Evolutionary conservation across 768 basidiomycete species (phyloP).

Genomic region (Lactarius trivialis): DNA sequence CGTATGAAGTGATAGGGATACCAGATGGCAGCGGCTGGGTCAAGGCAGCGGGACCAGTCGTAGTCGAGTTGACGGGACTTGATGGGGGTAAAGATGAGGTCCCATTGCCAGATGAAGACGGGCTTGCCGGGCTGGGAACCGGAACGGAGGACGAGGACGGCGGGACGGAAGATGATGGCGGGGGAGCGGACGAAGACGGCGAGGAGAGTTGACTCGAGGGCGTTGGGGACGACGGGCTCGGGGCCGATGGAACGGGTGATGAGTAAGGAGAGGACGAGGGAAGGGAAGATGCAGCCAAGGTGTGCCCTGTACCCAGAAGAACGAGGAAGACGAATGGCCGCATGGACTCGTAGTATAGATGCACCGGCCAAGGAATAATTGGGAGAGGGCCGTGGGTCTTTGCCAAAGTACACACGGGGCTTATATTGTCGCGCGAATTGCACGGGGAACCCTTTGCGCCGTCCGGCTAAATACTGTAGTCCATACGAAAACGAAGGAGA

Average conservation of each 20-base stretch:
- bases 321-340: not conserved
- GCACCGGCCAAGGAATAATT: not conserved
- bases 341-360: not conserved
- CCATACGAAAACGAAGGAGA: not conserved
- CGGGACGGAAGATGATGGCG: not conserved
- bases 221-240: not conserved
- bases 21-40: slow-evolving; percentile 6
- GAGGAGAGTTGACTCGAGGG: slow-evolving; percentile 5
- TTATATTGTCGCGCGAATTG: not conserved
- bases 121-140: not conserved
- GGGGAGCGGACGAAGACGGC: not conserved
- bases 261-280: not conserved
- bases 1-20: slow-evolving; percentile 9
- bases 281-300: not conserved
- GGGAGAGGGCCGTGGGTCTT: not conserved
- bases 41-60: not conserved
- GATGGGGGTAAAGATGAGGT: slow-evolving; percentile 10
- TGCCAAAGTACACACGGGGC: not conserved
- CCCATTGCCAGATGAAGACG: slow-evolving; percentile 4
- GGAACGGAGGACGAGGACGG: not conserved
- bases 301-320: slow-evolving; percentile 2
- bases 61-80: not conserved
- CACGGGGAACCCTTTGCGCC: not conserved
- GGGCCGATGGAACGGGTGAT: not conserved
- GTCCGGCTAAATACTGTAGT: not conserved